These are phyloP conservation scores for Auxenochlorella protothecoides DNA, from an alignment of 139 green algal species.

Conservation along the genomic window DNA sequence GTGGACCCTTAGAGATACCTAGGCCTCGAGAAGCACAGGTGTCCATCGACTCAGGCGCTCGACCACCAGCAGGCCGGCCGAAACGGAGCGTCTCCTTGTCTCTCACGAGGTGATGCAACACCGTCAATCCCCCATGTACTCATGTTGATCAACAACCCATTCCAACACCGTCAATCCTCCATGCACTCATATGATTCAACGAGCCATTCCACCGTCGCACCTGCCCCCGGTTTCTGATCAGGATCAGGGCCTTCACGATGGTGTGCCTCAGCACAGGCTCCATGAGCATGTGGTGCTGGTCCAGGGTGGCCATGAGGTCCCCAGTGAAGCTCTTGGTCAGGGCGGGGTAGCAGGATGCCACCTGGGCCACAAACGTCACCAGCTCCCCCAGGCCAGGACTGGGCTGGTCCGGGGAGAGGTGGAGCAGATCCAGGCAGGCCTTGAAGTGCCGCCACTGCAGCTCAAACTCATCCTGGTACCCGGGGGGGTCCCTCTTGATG, in stretches of 20 bases:
- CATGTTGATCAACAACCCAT: too few species aligned
- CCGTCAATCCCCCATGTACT: too few species aligned
- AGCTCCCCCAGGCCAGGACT: slow-evolving; percentile 74
- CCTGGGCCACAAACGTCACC: slow-evolving; percentile 85
- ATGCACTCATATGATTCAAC: too few species aligned
- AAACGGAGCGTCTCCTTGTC: too few species aligned
- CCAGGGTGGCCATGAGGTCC: slow-evolving; percentile 76
- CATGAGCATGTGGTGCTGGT: slow-evolving; percentile 62
- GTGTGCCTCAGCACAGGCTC: slow-evolving; percentile 51
- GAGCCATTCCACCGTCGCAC: not conserved
- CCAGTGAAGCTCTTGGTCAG: slow-evolving; percentile 48
- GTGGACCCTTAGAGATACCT: too few species aligned
- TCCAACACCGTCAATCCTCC: too few species aligned
- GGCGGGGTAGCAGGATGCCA: slow-evolving; percentile 60
- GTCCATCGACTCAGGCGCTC: too few species aligned
- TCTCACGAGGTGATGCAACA: too few species aligned
- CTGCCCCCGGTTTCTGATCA: slow-evolving; percentile 72
- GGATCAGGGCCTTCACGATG: slow-evolving; percentile 81
- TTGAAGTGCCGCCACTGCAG: slow-evolving; percentile 78
- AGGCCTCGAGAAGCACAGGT: too few species aligned
- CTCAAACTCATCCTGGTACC: slow-evolving; percentile 87
- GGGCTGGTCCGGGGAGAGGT: slow-evolving; percentile 69
- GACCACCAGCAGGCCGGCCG: too few species aligned
- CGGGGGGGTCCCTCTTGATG: slow-evolving; percentile 82
- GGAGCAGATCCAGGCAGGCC: slow-evolving; percentile 73